Base-by-base conservation (phyloP, 768 basidiomycete genomes). In the Auriscalpium microsporum region DNA sequence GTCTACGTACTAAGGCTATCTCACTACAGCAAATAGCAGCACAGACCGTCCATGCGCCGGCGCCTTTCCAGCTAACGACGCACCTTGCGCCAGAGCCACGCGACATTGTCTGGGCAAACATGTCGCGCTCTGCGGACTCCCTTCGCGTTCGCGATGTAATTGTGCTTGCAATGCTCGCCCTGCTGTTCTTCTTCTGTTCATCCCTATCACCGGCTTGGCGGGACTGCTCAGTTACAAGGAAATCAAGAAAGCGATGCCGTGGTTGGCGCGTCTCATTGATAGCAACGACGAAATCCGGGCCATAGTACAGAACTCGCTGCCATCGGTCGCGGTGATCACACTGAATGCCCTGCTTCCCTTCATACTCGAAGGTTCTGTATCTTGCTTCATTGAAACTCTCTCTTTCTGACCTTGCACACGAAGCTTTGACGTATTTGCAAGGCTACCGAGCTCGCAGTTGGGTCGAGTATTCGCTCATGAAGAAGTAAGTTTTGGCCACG, bases 101-200 rank as follows among this genome's bases (percentile, higher is more conserved):
- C 48, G 95, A 98, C 67, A 90, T 98, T 54, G 82, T 97, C 17
- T 99, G 96, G 96, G 76, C 84, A 34, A 94, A 93, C 62, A 87
- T 98, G 73, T 75, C 84, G 2, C 81, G 86, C 19, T 80, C 90
- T 0, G 72, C 74, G 1, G 65, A 76, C 14, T 72, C 80, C 36
- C 73, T 83, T 16, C 76, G 80, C 47, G 75, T 82, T 4, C 84
- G 96, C 33, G 83, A 91, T 45, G 55, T 84, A 36, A 65, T 95
- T 28, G 90, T 94, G 2, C 70, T 90, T 19, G 74, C 69, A 13
- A 75, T 83, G 34, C 87, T 94, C 71, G 77, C 71, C 0, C 59
- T 93, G 17, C 73, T 98, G 36, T 77, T 97, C 62, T 86, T 94
- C 67, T 88, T 88, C 68, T 98, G 96, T 72, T 90, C 42, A 82